Base-by-base conservation (phyloP, 169 alveolate species). In the Cytauxzoon felis region DNA sequence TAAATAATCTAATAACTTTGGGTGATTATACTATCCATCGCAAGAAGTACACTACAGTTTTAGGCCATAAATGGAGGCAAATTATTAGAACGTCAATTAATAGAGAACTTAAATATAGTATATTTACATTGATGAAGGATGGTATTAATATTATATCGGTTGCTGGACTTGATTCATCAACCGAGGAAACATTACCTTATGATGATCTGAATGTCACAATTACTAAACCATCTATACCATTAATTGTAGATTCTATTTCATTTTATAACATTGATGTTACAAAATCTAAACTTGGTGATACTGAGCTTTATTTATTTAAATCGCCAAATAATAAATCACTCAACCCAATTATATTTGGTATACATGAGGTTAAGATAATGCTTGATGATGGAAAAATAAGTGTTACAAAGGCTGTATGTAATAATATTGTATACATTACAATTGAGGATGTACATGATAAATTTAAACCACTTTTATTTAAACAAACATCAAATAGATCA, bases 291-390 rank as follows among this genome's bases (percentile, higher is more conserved):
- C 27, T 62, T 1, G 83, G 78, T 3, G 8, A 5, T 7, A 33
- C 26, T 1, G 47, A 8, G 33, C 42, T 73, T 5, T 57, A 36
- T 16, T 50, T 26, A 5, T 21, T 33, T 5, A 73, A 49, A 23
- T 36, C 73, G 16, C 30, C 34, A 9, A 13, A 0, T 36, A 9
- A 19, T 13, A 1, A n/a, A 5, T 0, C 33, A 1, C 64, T 73
- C 48, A 73, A 73, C 36, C 83, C 83, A 0, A 16, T 73, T 6
- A 66, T 73, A 3, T 73, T 73, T 41, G 83, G 83, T 2, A 54
- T 47, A 21, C 83, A 73, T 26, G 83, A 73, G 58, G 64, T 73
- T 18, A 43, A 57, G 57, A 45, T 73, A 26, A 5, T 50, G 5
- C 33, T 36, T 8, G 49, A 41, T 27, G 30, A 30, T 33, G 23